phyloP scores from a whole-genome alignment of 2,329 filamentous ascomycete genomes.

The Monosporascus sp. region DNA sequence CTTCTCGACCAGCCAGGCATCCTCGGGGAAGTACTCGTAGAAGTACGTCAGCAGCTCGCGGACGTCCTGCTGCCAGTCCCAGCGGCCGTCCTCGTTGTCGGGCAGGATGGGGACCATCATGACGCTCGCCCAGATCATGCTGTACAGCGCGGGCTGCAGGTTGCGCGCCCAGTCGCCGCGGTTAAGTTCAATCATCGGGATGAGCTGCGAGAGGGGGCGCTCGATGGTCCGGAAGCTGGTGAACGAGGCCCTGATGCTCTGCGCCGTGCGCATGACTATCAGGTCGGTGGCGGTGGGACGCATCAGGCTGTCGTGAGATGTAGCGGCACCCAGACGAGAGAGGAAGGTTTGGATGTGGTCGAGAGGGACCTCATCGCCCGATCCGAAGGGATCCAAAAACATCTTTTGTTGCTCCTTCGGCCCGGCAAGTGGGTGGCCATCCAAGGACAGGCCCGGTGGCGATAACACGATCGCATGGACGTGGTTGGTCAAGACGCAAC shows the following conservation, averaged over 20 bases:
- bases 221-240: conserved; percentile 37
- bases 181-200: conserved; percentile 29
- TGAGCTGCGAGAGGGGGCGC: conserved; percentile 32
- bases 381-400: conserved; percentile 79
- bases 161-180: conserved; percentile 52
- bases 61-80: conserved; percentile 56
- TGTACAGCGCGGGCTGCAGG: conserved; percentile 58
- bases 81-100: conserved; percentile 30
- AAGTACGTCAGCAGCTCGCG: conserved; percentile 60
- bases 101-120: conserved; percentile 43
- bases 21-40: conserved; percentile 61
- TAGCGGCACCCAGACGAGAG: conserved; percentile 39
- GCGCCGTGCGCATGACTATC: conserved; percentile 68
- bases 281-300: conserved; percentile 57
- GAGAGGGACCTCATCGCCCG: conserved; percentile 59
- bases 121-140: conserved; percentile 65
- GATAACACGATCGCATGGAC: conserved; percentile 75
- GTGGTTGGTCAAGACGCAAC: conserved; percentile 78
- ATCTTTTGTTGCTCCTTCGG: conserved; percentile 49
- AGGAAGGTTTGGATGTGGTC: conserved; percentile 55
- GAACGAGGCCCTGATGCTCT: conserved; percentile 75
- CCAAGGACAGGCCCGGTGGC: conserved; percentile 52
- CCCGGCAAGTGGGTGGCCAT: conserved; percentile 37
- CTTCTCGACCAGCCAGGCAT: conserved; percentile 64
- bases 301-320: conserved; percentile 47